A percentile compares a stretch with the other conserved stretches of the same genome.
Conservation (phyloP, 2,329 filamentous ascomycete genomes). For the Chrysoporthe cubensis region DNA sequence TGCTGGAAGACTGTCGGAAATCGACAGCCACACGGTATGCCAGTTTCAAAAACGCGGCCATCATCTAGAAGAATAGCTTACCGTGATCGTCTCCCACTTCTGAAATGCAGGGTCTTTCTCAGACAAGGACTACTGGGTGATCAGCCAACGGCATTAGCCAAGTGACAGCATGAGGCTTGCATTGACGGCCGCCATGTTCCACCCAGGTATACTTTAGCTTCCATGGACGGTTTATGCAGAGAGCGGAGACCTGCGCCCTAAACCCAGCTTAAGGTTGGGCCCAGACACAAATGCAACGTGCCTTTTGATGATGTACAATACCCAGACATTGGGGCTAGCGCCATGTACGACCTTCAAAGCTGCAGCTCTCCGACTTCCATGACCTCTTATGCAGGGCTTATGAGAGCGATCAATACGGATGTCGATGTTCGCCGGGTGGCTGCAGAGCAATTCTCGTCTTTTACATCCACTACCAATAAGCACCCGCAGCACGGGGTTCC, state of each 20-base stretch:
- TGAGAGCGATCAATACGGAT: not conserved
- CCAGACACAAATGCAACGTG: constrained; percentile 16
- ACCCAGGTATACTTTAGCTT: not conserved
- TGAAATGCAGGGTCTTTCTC: constrained; percentile 3
- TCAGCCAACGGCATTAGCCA: constrained; percentile 39
- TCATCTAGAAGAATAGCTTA: not conserved
- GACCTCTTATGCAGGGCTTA: too few relatives aligned
- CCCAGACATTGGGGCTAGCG: constrained; percentile 16
- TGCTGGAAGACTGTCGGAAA: not conserved
- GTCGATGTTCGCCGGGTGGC: not conserved
- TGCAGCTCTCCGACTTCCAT: too few relatives aligned
- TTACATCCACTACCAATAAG: too few relatives aligned
- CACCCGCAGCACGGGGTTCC: not conserved
- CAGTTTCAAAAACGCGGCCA: not conserved
- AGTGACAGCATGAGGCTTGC: constrained; percentile 33
- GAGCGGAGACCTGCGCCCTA: not conserved
- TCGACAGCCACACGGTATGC: not conserved
- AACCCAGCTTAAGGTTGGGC: not conserved
- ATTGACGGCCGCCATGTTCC: constrained; percentile 22
- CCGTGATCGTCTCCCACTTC: not conserved
- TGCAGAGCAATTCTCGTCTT: not conserved
- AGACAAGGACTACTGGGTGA: not conserved
- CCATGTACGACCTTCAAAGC: constrained; percentile 8
- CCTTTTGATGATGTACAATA: constrained; percentile 20
- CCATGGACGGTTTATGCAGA: not conserved